Conservation (phyloP, 1,139 yeast species). For the Pichia sp. region DNA sequence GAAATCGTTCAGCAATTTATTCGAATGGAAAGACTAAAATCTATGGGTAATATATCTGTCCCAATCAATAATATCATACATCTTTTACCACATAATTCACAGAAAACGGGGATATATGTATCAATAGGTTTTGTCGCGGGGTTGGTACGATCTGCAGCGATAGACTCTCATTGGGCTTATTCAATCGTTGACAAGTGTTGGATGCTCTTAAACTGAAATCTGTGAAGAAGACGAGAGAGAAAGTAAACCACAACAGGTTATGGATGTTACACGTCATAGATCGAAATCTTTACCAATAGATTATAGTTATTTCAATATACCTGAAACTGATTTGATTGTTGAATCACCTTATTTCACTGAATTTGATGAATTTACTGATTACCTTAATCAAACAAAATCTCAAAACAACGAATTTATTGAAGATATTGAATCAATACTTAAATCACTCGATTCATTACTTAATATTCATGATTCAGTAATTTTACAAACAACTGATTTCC, state of each 20-base stretch:
- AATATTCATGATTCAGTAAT: conserved; percentile 49
- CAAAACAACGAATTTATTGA: conserved; percentile 32
- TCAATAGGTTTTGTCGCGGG: background rate
- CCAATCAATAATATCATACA: too few species aligned
- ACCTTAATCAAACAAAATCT: conserved; percentile 21
- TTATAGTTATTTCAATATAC: background rate
- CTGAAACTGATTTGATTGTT: background rate
- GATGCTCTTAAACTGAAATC: too few species aligned
- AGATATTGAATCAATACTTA: conserved; percentile 38
- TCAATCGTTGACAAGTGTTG: background rate
- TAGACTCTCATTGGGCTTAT: background rate
- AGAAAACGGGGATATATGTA: too few species aligned
- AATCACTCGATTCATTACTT: conserved; percentile 38
- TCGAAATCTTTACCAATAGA: background rate
- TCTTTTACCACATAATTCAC: too few species aligned
- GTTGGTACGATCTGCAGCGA: background rate
- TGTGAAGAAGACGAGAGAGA: too few species aligned
- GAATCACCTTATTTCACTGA: background rate
- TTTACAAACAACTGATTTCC: conserved; percentile 57
- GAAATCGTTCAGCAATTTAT: too few species aligned
- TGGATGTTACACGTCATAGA: background rate
- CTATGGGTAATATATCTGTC: too few species aligned
- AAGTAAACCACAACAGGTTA: too few species aligned
- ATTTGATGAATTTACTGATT: background rate
- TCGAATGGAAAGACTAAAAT: too few species aligned